Evolutionary conservation across 257 asterid genomes (phyloP), one percentile per base, ranked within the genome.

Genomic region (Agastache rugosa): DNA sequence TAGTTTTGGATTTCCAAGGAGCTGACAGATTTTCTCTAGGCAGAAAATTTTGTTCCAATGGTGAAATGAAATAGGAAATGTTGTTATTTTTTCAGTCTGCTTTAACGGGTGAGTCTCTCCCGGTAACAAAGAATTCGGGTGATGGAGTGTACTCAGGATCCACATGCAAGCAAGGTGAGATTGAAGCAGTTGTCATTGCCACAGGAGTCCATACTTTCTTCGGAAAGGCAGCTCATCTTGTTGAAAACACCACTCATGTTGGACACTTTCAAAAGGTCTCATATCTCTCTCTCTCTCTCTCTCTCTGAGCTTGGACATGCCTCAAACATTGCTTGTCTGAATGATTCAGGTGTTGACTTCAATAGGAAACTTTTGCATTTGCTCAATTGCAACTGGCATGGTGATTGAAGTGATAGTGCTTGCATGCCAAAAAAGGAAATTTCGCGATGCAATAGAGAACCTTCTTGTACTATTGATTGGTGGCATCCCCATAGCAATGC

Each of bases 401-500:
- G 14, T 88, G 23, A 51, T 90, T 31, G 96, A 90, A 78, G 71
- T 88, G 19, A 82, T 88, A 63, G 84, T 90, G 80, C 89, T 76
- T 42, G 90, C 84, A 19, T 79, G 77, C 69, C 96, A 90, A 66
- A 78, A 76, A 45, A 68, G 96, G 29, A 73, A 69, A 45, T 84
- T 86, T 37, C 78, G 88, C 5, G 87, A 90, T 50, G 96, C 87
- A 3, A 82, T 90, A 50, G 93, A 86, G 31, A 89, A 89, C 68
- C 85, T 89, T 10, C 81, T 89, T 69, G 96, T 89, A 29, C 90
- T 89, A 29, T 78, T 90, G 75, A 90, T 90, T 2, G 93, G 96
- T 5, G 96, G 96, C 2, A 87, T 90, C 66, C 96, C 96, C 20
- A 90, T 90, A 17, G 96, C 96, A 27, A 90, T 90, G 96, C 96